Conservation (phyloP, 2,329 filamentous ascomycete species). For the Phyllosticta citrichinensis region DNA sequence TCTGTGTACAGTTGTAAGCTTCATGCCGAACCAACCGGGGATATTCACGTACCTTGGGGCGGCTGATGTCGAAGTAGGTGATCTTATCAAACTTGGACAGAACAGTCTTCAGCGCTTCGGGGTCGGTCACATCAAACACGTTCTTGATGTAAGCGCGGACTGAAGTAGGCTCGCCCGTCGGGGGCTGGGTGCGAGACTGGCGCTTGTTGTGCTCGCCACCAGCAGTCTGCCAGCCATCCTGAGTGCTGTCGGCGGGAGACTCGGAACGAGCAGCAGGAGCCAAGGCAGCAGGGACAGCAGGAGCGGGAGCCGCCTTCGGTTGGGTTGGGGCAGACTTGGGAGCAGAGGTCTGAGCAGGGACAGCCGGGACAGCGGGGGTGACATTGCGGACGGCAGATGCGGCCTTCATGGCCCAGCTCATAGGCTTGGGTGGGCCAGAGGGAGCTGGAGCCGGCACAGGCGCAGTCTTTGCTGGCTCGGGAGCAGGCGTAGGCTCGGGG, state of each 20-base stretch:
- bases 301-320: slow-evolving; percentile 14
- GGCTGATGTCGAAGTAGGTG: slow-evolving; percentile 54
- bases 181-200: slow-evolving; percentile 63
- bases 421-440: slow-evolving; percentile 46
- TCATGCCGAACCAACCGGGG: too few relatives aligned
- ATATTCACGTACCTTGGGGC: slow-evolving; percentile 58
- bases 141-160: slow-evolving; percentile 91
- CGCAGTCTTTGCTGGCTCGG: slow-evolving; percentile 47
- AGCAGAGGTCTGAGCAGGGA: slow-evolving; percentile 22
- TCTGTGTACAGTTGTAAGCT: slow-evolving; percentile 46
- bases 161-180: slow-evolving; percentile 60
- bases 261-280: slow-evolving; percentile 17
- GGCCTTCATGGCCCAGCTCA: slow-evolving; percentile 57
- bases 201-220: slow-evolving; percentile 69
- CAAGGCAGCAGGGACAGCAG: slow-evolving; percentile 20
- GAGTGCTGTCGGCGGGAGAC: slow-evolving; percentile 32
- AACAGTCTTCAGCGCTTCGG: slow-evolving; percentile 58
- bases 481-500: slow-evolving; percentile 47
- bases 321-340: slow-evolving; percentile 21
- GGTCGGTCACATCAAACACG: slow-evolving; percentile 78
- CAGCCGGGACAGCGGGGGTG: slow-evolving; percentile 30
- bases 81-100: slow-evolving; percentile 61
- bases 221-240: slow-evolving; percentile 75
- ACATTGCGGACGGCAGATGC: slow-evolving; percentile 39
- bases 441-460: slow-evolving; percentile 49